Evolutionary conservation across 2,329 filamentous ascomycete genomes (phyloP).

Genomic region (Paradendryphiella salina): DNA sequence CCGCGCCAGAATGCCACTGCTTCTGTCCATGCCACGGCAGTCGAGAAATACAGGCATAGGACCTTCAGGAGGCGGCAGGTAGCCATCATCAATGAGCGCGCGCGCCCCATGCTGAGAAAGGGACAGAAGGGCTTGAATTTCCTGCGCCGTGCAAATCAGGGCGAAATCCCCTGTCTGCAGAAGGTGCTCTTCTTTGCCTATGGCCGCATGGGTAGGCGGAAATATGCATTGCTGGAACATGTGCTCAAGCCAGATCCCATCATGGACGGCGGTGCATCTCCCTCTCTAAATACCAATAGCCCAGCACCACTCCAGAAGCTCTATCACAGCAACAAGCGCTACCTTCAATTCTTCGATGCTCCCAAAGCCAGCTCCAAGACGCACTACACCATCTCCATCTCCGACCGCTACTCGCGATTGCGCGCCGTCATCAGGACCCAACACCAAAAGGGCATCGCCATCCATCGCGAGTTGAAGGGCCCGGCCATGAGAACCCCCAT

Average conservation of each 20-base stretch:
- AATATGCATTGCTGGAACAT: constrained; percentile 50
- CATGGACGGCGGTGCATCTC: constrained; percentile 6
- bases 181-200: constrained; percentile 60
- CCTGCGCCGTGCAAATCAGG: constrained; percentile 60
- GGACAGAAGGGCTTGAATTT: constrained; percentile 48
- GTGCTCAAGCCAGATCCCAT: constrained; percentile 32
- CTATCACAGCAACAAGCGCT: constrained; percentile 40
- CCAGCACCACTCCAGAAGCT: constrained; percentile 41
- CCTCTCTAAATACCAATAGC: background rate
- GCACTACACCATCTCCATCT: constrained; percentile 32
- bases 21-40: constrained; percentile 19
- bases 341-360: constrained; percentile 38
- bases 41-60: constrained; percentile 24
- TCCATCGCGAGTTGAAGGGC: constrained; percentile 31
- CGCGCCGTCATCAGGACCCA: constrained; percentile 36
- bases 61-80: constrained; percentile 27
- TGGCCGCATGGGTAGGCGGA: constrained; percentile 59
- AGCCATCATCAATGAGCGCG: constrained; percentile 30
- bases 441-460: constrained; percentile 18
- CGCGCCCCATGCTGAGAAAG: constrained; percentile 25
- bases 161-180: constrained; percentile 55
- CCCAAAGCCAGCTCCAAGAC: constrained; percentile 23
- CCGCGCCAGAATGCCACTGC: constrained; percentile 30
- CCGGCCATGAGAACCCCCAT: constrained; percentile 44
- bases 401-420: constrained; percentile 38